phyloP scores from a whole-genome alignment of 345 rosid genomes.

The Toxicodendron radicans region DNA sequence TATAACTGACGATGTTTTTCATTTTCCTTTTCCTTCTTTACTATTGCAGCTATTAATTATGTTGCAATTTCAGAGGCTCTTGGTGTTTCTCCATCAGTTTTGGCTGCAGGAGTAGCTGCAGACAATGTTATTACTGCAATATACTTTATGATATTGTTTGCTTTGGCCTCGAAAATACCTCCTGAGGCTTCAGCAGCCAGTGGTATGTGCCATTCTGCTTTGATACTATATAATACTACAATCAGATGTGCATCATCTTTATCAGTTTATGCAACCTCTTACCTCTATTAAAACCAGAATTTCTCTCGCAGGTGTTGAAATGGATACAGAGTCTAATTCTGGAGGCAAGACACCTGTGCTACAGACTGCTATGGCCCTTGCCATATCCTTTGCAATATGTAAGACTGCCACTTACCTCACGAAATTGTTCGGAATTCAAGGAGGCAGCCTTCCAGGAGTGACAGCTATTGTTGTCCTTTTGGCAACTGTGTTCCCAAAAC shows the following conservation, averaged over 20 bases:
- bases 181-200: conserved; percentile 51
- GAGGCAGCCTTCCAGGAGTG: conserved; percentile 64
- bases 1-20: neutral
- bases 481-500: conserved; percentile 66
- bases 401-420: conserved; percentile 53
- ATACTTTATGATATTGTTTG: conserved; percentile 64
- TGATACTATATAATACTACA: neutral
- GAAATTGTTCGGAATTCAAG: conserved; percentile 50
- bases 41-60: conserved; percentile 70
- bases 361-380: conserved; percentile 55
- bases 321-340: conserved; percentile 26
- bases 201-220: conserved; percentile 37
- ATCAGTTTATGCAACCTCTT: neutral
- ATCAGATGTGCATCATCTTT: conserved; percentile 3
- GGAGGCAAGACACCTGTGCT: conserved; percentile 48
- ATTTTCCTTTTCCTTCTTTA: conserved; percentile 8
- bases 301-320: conserved; percentile 41
- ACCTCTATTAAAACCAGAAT: conserved; percentile 7
- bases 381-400: conserved; percentile 65
- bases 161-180: conserved; percentile 64
- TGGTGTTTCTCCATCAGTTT: conserved; percentile 65
- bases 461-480: conserved; percentile 61
- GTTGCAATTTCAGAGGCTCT: conserved; percentile 87
- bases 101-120: conserved; percentile 83
- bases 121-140: conserved; percentile 77